A percentile compares a stretch with the other conserved stretches of the same genome.
Evolutionary conservation across 208 protist genomes (phyloP).

Genomic region (Balamuthia mandrillaris): DNA sequence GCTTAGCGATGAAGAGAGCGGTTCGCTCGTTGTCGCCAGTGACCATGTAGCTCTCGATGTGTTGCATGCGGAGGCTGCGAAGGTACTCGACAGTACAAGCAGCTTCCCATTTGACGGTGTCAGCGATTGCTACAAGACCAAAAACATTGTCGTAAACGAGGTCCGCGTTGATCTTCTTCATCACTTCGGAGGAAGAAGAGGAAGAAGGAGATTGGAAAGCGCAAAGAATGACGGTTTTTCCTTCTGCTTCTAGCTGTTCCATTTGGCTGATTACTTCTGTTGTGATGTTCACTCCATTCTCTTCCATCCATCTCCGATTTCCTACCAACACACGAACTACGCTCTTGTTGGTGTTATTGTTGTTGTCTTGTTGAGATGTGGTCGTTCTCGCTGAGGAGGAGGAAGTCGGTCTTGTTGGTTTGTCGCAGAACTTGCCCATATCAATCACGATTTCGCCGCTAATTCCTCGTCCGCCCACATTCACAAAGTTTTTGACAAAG

Average conservation of each 20-base stretch:
- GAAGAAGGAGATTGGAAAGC: no score
- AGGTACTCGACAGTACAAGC: constrained; percentile 73
- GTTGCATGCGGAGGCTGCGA: not conserved
- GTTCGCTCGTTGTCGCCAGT: constrained; percentile 45
- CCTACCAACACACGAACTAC: constrained; percentile 13
- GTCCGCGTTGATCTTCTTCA: not conserved
- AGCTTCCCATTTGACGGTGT: constrained; percentile 84
- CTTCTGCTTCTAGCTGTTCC: constrained; percentile 32
- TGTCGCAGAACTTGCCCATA: no score
- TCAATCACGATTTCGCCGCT: no score
- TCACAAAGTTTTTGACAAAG: no score
- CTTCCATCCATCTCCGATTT: constrained; percentile 40
- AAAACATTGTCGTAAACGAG: constrained; percentile 15
- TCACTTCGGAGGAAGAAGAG: constrained; percentile 55
- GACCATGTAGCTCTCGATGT: not conserved
- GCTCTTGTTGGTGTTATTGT: no score
- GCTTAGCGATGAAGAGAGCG: constrained; percentile 10
- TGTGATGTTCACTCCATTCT: not conserved
- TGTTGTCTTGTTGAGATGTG: no score
- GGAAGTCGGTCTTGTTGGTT: no score
- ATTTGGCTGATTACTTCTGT: not conserved
- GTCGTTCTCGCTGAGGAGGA: no score
- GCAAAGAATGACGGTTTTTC: constrained; percentile 75
- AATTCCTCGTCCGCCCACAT: no score
- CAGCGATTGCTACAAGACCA: constrained; percentile 73